phyloP scores from a whole-genome alignment of 768 basidiomycete genomes.

The Hericium erinaceus region DNA sequence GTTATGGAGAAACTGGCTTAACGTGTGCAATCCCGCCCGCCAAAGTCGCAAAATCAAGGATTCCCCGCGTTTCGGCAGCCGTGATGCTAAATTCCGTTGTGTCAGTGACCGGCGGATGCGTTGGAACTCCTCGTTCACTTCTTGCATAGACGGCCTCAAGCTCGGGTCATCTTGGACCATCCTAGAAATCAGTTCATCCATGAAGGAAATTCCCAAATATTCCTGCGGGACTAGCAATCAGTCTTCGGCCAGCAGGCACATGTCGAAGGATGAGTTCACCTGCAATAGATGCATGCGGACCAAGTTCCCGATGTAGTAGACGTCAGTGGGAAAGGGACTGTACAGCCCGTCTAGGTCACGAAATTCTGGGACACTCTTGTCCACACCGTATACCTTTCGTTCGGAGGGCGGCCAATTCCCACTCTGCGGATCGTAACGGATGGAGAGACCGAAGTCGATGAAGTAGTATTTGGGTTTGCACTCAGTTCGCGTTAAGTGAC shows the following conservation, averaged over 20 bases:
- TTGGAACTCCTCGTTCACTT: neutral
- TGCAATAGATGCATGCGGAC: constrained; percentile 9
- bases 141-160: neutral
- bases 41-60: neutral
- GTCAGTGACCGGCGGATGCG: neutral
- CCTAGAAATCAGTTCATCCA: neutral
- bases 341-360: neutral
- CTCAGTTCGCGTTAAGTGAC: constrained; percentile 15
- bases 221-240: too few species aligned
- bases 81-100: neutral
- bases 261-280: neutral
- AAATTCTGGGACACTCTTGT: neutral
- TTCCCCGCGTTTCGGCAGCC: neutral
- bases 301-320: constrained; percentile 16
- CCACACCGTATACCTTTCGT: neutral
- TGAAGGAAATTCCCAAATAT: too few species aligned
- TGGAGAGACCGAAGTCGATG: constrained; percentile 23
- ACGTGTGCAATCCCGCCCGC: neutral
- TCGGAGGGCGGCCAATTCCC: neutral
- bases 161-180: neutral
- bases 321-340: constrained; percentile 2
- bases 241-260: too few species aligned
- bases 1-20: neutral
- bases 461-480: constrained; percentile 18
- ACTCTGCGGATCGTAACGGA: constrained; percentile 8